Percentiles rank a stretch among this genome's conserved stretches.
These are phyloP conservation scores for Biscogniauxia marginata DNA, from an alignment of 2,329 filamentous ascomycete genomes.

Conservation along the genomic window DNA sequence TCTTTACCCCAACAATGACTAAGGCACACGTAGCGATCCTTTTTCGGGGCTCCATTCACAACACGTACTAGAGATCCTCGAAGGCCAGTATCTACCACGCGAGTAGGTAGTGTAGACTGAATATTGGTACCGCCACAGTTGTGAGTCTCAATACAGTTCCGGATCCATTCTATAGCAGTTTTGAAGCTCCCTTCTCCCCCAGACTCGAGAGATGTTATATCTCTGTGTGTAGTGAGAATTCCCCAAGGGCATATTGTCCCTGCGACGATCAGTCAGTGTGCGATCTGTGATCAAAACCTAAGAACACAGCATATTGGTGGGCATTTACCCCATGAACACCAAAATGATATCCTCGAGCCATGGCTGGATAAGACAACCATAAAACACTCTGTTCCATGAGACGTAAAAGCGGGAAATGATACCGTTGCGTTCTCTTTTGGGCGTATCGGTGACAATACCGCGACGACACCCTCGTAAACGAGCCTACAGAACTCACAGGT, in stretches of 20 bases:
- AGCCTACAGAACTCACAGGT: conserved; percentile 8
- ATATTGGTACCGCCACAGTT: conserved; percentile 1
- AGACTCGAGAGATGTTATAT: conserved; percentile 7
- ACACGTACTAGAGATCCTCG: conserved; percentile 2
- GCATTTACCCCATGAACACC: conserved; percentile 12
- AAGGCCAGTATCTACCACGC: conserved; percentile 9
- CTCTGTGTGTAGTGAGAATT: conserved; percentile 10
- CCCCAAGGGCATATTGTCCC: conserved; percentile 12
- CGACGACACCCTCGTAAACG: conserved; percentile 8
- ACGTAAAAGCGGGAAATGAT: conserved; percentile 5
- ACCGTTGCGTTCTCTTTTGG: not conserved
- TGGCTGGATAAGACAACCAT: conserved; percentile 1
- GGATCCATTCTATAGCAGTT: conserved; percentile 10
- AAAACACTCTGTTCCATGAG: not conserved
- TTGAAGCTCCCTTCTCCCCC: conserved; percentile 10
- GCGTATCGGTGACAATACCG: conserved; percentile 3
- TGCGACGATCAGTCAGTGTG: not conserved
- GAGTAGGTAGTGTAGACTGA: conserved; percentile 1
- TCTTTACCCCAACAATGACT: conserved; percentile 12
- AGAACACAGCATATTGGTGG: too few species aligned
- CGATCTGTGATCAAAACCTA: too few species aligned
- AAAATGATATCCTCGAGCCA: conserved; percentile 6
- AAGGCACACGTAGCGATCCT: conserved; percentile 10
- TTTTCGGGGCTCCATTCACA: too few species aligned
- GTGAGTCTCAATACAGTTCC: conserved; percentile 4